Conservation (phyloP, 345 rosid genomes). For the Brassica incana region DNA sequence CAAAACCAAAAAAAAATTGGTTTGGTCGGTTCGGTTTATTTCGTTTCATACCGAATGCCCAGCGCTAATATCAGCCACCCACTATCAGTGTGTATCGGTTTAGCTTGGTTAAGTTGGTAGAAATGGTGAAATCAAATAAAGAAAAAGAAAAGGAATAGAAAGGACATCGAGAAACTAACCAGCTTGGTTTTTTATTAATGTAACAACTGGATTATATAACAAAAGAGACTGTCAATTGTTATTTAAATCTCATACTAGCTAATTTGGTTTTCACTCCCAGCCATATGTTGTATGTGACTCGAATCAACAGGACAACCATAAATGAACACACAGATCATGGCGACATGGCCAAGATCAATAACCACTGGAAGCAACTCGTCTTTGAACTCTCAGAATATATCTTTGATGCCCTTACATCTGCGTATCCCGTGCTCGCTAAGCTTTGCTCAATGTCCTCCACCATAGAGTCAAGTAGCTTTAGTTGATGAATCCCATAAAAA, state of each 20-base stretch:
- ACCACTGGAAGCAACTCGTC: constrained; percentile 87
- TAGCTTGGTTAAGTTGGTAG: too few species aligned
- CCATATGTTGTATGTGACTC: constrained; percentile 52
- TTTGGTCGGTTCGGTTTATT: too few species aligned
- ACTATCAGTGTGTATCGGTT: too few species aligned
- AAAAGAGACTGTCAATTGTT: not conserved
- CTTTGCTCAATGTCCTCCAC: constrained; percentile 85
- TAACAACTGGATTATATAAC: not conserved
- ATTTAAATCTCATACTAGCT: not conserved
- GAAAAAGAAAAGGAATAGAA: too few species aligned
- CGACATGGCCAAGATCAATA: constrained; percentile 45
- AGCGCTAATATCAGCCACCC: too few species aligned
- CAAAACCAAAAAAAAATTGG: too few species aligned
- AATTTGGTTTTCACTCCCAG: too few species aligned
- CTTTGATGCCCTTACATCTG: constrained; percentile 58
- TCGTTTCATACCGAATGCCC: too few species aligned
- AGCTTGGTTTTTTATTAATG: too few species aligned
- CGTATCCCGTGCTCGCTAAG: constrained; percentile 79
- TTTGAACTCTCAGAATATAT: constrained; percentile 67
- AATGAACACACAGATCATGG: constrained; percentile 69
- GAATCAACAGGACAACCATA: constrained; percentile 83
- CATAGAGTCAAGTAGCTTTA: constrained; percentile 78
- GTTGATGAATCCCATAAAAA: not conserved
- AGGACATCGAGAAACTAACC: too few species aligned
- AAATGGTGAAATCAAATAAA: too few species aligned